Evolutionary conservation across 2,329 filamentous ascomycete genomes (phyloP).

Genomic region (Ilyonectria mors-panacis): DNA sequence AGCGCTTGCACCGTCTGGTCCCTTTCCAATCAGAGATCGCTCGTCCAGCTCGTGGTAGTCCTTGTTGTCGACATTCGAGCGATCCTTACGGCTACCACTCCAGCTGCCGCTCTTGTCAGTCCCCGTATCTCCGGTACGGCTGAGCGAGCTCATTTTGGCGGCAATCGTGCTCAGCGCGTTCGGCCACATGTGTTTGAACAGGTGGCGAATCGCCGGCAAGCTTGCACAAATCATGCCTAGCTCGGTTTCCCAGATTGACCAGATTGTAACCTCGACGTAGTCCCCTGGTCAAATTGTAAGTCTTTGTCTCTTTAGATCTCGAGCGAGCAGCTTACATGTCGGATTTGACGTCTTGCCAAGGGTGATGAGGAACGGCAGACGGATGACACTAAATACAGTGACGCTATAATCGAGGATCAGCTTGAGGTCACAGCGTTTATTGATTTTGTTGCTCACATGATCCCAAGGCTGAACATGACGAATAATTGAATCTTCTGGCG

Average conservation of each 20-base stretch:
- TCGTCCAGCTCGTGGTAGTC: conserved; percentile 38
- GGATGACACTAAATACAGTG: conserved; percentile 38
- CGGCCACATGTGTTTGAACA: conserved; percentile 41
- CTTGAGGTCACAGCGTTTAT: accelerated
- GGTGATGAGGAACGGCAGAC: conserved; percentile 34
- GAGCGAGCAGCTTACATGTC: conserved; percentile 27
- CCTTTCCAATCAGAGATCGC: conserved; percentile 36
- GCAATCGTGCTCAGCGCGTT: conserved; percentile 42
- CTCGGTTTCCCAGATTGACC: conserved; percentile 44
- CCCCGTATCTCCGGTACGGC: conserved; percentile 27
- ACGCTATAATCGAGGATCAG: conserved; percentile 27
- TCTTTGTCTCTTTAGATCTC: not conserved
- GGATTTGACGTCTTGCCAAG: conserved; percentile 37
- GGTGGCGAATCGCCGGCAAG: conserved; percentile 39
- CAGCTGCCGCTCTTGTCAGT: conserved; percentile 34
- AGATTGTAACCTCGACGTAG: conserved; percentile 38
- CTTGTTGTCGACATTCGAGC: conserved; percentile 39
- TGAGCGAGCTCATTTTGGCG: conserved; percentile 31
- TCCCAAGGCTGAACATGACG: conserved; percentile 39
- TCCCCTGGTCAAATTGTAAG: conserved; percentile 28
- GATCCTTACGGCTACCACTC: conserved; percentile 30
- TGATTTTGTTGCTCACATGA: conserved; percentile 10
- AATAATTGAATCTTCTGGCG: conserved; percentile 39
- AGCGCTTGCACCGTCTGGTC: conserved; percentile 12
- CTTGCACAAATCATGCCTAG: conserved; percentile 42